Conservation (phyloP, 1,284 basidiomycete species). For the Cryptococcus neoformans region DNA sequence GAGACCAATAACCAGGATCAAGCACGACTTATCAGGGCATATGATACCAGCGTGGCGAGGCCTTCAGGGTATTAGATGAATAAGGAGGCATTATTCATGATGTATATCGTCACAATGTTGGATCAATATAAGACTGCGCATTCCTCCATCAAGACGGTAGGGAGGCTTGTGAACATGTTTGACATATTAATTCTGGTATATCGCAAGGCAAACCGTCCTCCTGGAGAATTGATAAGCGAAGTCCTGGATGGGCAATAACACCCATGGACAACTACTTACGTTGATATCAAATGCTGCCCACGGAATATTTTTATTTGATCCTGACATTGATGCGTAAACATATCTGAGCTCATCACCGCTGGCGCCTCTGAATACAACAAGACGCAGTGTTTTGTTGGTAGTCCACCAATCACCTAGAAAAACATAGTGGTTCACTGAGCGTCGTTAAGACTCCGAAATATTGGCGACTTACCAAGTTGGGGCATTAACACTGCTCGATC, state of each 20-base stretch:
- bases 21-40: constrained; percentile 78
- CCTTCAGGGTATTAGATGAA: constrained; percentile 41
- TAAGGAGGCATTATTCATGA: too few relatives aligned
- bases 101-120: too few relatives aligned
- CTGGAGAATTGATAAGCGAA: constrained; percentile 12
- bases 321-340: constrained; percentile 33
- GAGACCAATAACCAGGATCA: constrained; percentile 83
- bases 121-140: too few relatives aligned
- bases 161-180: too few relatives aligned
- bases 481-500: constrained; percentile 48
- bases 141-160: too few relatives aligned
- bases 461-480: constrained; percentile 34
- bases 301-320: constrained; percentile 15
- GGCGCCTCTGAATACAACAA: constrained; percentile 41
- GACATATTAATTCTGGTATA: constrained; percentile 12
- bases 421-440: too few relatives aligned
- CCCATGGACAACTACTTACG: constrained; percentile 23
- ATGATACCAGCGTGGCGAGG: constrained; percentile 66
- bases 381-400: constrained; percentile 37
- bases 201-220: constrained; percentile 35
- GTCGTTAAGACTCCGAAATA: too few relatives aligned
- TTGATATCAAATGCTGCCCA: constrained; percentile 44
- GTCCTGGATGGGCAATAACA: background rate
- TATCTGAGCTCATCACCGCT: constrained; percentile 38
- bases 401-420: constrained; percentile 42